Conservation (phyloP, 2,329 filamentous ascomycete species). For the Diaporthe destruens region DNA sequence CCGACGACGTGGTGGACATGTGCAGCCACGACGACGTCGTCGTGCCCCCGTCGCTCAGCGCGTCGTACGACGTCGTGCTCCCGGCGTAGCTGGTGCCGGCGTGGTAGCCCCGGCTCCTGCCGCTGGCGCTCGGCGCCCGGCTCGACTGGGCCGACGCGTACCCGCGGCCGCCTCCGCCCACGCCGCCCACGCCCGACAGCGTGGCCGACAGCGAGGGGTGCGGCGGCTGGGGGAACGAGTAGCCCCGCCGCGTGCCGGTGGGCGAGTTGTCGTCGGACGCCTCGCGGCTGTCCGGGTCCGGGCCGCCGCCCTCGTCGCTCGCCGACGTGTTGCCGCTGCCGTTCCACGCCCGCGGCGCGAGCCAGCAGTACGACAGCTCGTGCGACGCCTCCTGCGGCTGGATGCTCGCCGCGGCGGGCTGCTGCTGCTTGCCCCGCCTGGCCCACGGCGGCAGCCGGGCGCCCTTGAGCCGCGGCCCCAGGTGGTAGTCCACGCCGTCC, state of each 20-base stretch:
- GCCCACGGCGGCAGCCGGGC: conserved; percentile 67
- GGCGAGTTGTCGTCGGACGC: conserved; percentile 17
- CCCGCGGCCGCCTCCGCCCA: conserved; percentile 4
- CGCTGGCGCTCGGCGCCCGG: conserved; percentile 40
- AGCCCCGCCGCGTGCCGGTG: conserved; percentile 32
- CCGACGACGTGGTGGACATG: conserved; percentile 15
- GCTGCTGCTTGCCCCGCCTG: conserved; percentile 49
- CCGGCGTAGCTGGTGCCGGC: conserved; percentile 44
- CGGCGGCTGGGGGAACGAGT: conserved; percentile 48
- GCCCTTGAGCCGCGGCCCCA: conserved; percentile 66
- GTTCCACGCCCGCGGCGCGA: conserved; percentile 57
- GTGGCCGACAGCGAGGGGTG: background rate
- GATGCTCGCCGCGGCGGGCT: background rate
- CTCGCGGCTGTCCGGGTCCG: conserved; percentile 17
- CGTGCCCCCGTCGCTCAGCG: conserved; percentile 22
- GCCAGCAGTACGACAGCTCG: conserved; percentile 67
- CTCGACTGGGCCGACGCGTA: conserved; percentile 43
- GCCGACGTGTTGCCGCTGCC: conserved; percentile 46
- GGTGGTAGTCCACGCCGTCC: conserved; percentile 67
- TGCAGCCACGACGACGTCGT: conserved; percentile 31
- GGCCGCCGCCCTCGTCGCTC: conserved; percentile 34
- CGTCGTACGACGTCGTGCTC: conserved; percentile 46
- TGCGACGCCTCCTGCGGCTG: conserved; percentile 56
- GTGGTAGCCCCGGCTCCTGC: conserved; percentile 1
- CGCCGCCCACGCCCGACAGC: conserved; percentile 4